A percentile compares a stretch with the other conserved stretches of the same genome.
These are phyloP conservation scores for Exophiala sp. DNA, from an alignment of 2,329 filamentous ascomycete species.

Conservation along the genomic window DNA sequence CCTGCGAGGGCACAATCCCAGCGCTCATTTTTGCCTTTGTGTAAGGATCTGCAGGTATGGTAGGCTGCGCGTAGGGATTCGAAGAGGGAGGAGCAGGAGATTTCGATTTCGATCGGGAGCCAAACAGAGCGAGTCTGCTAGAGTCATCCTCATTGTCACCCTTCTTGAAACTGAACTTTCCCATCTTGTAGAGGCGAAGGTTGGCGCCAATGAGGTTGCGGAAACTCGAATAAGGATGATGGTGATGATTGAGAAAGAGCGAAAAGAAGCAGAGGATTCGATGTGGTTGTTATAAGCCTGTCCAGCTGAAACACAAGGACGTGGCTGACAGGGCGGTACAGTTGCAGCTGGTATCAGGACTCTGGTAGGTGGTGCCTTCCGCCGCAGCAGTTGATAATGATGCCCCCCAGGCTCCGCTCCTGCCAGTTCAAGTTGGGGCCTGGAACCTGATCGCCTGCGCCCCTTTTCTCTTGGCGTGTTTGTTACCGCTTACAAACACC, in stretches of 20 bases:
- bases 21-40: slow-evolving; percentile 44
- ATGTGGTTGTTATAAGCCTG: slow-evolving; percentile 6
- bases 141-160: slow-evolving; percentile 47
- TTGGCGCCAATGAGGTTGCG: background rate
- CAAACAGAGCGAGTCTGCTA: slow-evolving; percentile 55
- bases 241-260: background rate
- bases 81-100: slow-evolving; percentile 43
- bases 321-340: slow-evolving; percentile 16
- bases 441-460: background rate
- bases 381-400: background rate
- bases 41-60: slow-evolving; percentile 49
- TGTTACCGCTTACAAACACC: too few species aligned
- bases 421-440: too few species aligned
- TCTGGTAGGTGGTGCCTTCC: background rate
- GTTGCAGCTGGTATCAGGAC: background rate
- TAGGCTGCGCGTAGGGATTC: slow-evolving; percentile 54
- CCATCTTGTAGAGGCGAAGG: slow-evolving; percentile 30
- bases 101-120: slow-evolving; percentile 51
- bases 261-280: background rate
- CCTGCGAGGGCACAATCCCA: slow-evolving; percentile 37
- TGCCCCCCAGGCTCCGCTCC: slow-evolving; percentile 1
- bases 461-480: slow-evolving; percentile 13
- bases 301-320: slow-evolving; percentile 25
- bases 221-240: background rate
- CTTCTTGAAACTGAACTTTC: slow-evolving; percentile 47